Conservation (phyloP, 257 asterid genomes). For the Primulina tabacum region DNA sequence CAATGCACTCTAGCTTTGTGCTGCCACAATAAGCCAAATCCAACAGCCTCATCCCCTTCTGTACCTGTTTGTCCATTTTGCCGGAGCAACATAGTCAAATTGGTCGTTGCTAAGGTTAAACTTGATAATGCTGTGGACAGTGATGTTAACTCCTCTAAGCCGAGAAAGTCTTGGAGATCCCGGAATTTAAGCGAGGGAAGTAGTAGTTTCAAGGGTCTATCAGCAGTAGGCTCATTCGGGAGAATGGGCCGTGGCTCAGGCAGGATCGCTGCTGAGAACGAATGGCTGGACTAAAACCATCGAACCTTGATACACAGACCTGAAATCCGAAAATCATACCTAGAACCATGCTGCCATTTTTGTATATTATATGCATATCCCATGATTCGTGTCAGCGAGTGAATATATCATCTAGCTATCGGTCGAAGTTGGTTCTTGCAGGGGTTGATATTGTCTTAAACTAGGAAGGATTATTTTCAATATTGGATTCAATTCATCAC, state of each 20-base stretch:
- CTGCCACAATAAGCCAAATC: conserved; percentile 90
- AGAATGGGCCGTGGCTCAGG: conserved; percentile 80
- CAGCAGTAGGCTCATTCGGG: conserved; percentile 41
- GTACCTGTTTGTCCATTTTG: conserved; percentile 90
- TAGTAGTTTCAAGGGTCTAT: conserved; percentile 83
- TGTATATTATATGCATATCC: conserved; percentile 19
- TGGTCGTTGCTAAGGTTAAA: conserved; percentile 59
- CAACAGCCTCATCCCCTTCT: conserved; percentile 42
- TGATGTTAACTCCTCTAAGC: conserved; percentile 14
- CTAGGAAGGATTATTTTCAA: conserved; percentile 33
- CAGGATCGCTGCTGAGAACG: conserved; percentile 54
- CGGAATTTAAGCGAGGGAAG: conserved; percentile 80
- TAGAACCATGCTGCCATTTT: not conserved
- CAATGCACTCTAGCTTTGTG: conserved; percentile 83
- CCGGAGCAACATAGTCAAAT: conserved; percentile 70
- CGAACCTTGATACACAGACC: conserved; percentile 39
- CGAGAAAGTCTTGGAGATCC: conserved; percentile 62
- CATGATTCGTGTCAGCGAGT: conserved; percentile 19
- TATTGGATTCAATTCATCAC: conserved; percentile 20
- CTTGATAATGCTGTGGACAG: conserved; percentile 29
- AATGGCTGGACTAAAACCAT: conserved; percentile 64
- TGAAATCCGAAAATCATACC: not conserved
- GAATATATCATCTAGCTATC: not conserved
- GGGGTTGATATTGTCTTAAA: conserved; percentile 2
- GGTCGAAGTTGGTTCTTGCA: not conserved